Evolutionary conservation across 345 rosid species (phyloP).

Genomic region (Nephelium lappaceum): DNA sequence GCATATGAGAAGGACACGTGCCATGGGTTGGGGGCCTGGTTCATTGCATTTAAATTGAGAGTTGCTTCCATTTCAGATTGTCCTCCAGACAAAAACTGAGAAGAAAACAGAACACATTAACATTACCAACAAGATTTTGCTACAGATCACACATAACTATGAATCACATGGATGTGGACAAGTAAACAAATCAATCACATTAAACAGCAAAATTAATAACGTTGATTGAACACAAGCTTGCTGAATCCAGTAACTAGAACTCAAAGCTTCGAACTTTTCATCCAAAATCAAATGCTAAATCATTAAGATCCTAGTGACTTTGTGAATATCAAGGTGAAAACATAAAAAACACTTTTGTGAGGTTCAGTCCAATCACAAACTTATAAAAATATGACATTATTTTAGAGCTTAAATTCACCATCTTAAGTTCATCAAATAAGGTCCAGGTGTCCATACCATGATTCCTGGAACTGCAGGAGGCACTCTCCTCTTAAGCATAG

Average conservation of each 20-base stretch:
- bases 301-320: background rate
- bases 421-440: background rate
- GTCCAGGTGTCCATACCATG: constrained; percentile 55
- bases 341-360: background rate
- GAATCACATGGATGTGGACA: background rate
- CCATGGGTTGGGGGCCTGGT: constrained; percentile 99
- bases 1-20: constrained; percentile 98
- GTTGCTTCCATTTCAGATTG: constrained; percentile 97
- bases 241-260: background rate
- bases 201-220: background rate
- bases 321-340: background rate
- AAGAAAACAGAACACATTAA: constrained; percentile 3
- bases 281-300: background rate
- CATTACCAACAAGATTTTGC: background rate
- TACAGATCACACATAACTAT: too few species aligned
- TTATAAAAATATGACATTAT: background rate
- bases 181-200: background rate
- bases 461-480: constrained; percentile 99
- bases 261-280: background rate
- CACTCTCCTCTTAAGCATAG: constrained; percentile 88
- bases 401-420: background rate
- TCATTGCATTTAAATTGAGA: constrained; percentile 91
- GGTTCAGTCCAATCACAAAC: background rate
- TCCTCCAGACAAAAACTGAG: constrained; percentile 95
- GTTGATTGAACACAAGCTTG: background rate